Evolutionary conservation across 805 yeast species (phyloP).

Genomic region (Starmerella asiatica): DNA sequence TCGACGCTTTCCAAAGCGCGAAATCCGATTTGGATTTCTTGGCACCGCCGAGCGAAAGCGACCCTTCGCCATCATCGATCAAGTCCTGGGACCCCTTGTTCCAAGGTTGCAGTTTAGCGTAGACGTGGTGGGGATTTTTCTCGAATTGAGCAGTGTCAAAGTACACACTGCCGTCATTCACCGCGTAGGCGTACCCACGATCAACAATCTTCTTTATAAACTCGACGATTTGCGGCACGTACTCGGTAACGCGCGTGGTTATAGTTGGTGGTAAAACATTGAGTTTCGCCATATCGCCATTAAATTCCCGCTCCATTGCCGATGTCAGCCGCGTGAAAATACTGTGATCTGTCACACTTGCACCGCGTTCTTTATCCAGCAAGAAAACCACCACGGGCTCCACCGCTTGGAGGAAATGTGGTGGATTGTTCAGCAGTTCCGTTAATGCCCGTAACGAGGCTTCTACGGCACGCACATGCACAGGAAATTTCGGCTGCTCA

Average conservation of each 20-base stretch:
- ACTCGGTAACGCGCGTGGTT: slow-evolving; percentile 90
- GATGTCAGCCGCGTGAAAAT: slow-evolving; percentile 73
- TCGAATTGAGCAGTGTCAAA: slow-evolving; percentile 83
- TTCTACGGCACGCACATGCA: slow-evolving; percentile 57
- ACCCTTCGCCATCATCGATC: slow-evolving; percentile 91
- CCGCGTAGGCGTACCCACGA: slow-evolving; percentile 73
- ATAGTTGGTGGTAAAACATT: slow-evolving; percentile 76
- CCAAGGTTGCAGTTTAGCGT: slow-evolving; percentile 98
- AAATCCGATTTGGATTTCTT: slow-evolving; percentile 74
- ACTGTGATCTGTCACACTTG: slow-evolving; percentile 68
- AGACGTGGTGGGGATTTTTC: slow-evolving; percentile 52
- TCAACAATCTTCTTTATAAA: slow-evolving; percentile 62
- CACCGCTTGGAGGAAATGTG: slow-evolving; percentile 39
- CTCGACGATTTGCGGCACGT: slow-evolving; percentile 77
- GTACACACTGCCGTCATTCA: slow-evolving; percentile 88
- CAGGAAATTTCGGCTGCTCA: slow-evolving; percentile 69
- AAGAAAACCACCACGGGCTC: slow-evolving; percentile 65
- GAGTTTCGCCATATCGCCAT: slow-evolving; percentile 70
- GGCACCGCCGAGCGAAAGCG: slow-evolving; percentile 41
- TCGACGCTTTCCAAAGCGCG: slow-evolving; percentile 92
- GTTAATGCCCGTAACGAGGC: slow-evolving; percentile 36
- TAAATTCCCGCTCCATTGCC: slow-evolving; percentile 76
- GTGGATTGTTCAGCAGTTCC: too few species aligned
- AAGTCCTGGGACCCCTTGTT: slow-evolving; percentile 77
- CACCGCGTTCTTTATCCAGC: slow-evolving; percentile 60